A percentile compares a stretch with the other conserved stretches of the same genome.
Evolutionary conservation across 1,284 basidiomycete species (phyloP).

Genomic region (Microbotryum violaceum): DNA sequence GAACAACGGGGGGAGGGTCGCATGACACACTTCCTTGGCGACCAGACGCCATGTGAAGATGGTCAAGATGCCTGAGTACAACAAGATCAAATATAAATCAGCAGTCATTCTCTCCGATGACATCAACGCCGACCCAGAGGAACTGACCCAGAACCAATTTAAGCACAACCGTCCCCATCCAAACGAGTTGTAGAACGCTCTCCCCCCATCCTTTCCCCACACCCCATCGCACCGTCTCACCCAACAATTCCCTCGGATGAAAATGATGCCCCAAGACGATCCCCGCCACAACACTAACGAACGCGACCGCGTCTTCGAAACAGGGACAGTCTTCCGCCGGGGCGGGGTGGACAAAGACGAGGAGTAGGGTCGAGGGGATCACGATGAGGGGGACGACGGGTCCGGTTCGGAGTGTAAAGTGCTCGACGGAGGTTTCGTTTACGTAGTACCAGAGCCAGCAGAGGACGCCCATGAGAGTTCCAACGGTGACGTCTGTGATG

Average conservation of each 20-base stretch:
- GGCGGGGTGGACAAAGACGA: conserved; percentile 82
- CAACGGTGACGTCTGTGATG: conserved; percentile 38
- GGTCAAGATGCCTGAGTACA: conserved; percentile 40
- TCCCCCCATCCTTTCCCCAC: background rate
- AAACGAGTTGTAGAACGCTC: conserved; percentile 4
- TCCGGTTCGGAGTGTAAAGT: conserved; percentile 4
- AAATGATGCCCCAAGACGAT: conserved; percentile 63
- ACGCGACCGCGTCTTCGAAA: conserved; percentile 95
- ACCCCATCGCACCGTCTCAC: conserved; percentile 1
- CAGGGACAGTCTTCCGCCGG: conserved; percentile 88
- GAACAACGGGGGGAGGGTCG: conserved; percentile 71
- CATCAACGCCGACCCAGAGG: background rate
- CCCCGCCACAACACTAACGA: conserved; percentile 75
- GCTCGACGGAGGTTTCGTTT: conserved; percentile 6
- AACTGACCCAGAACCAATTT: conserved; percentile 34
- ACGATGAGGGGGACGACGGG: conserved; percentile 56
- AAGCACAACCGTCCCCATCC: conserved; percentile 11
- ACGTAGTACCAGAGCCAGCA: conserved; percentile 23
- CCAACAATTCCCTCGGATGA: conserved; percentile 6
- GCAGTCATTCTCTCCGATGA: too few species aligned
- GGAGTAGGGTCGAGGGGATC: conserved; percentile 57
- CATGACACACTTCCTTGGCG: conserved; percentile 65
- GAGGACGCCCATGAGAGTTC: conserved; percentile 36
- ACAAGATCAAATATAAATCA: background rate
- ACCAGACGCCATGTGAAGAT: conserved; percentile 81